These are phyloP conservation scores for Rutstroemia sp. DNA, from an alignment of 2,329 filamentous ascomycete genomes.

Conservation along the genomic window DNA sequence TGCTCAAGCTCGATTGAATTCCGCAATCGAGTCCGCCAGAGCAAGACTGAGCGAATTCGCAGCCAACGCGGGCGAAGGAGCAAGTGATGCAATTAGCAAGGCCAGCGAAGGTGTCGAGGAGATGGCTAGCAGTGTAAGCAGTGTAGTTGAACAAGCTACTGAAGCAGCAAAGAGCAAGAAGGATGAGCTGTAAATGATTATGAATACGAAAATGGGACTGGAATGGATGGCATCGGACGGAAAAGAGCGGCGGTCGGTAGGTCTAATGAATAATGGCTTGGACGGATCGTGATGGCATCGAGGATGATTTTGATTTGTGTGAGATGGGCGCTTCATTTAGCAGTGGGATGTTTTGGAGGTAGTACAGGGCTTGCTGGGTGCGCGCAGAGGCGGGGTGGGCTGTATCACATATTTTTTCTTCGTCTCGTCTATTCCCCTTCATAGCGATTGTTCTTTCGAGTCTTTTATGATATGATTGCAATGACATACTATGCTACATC, in stretches of 20 bases:
- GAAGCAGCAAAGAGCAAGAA: conserved; percentile 27
- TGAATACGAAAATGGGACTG: not conserved
- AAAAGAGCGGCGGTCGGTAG: not conserved
- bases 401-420: too few species aligned
- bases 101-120: conserved; percentile 37
- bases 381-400: too few species aligned
- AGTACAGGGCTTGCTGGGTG: too few species aligned
- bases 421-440: too few species aligned
- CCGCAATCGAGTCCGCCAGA: conserved; percentile 25
- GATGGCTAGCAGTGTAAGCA: conserved; percentile 38
- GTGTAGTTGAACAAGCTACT: conserved; percentile 34
- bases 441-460: too few species aligned
- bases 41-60: conserved; percentile 24
- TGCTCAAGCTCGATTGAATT: conserved; percentile 23
- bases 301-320: too few species aligned
- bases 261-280: too few species aligned
- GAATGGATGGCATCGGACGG: not conserved
- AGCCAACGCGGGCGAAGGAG: conserved; percentile 25
- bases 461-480: too few species aligned
- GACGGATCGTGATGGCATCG: too few species aligned
- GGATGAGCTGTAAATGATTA: conserved; percentile 42
- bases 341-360: too few species aligned
- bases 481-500: too few species aligned
- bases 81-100: conserved; percentile 30
- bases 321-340: too few species aligned